Evolutionary conservation across 495 filamentous ascomycete genomes (phyloP), one percentile per base, ranked within the genome.

Genomic region (Hypoxylon trugodes): DNA sequence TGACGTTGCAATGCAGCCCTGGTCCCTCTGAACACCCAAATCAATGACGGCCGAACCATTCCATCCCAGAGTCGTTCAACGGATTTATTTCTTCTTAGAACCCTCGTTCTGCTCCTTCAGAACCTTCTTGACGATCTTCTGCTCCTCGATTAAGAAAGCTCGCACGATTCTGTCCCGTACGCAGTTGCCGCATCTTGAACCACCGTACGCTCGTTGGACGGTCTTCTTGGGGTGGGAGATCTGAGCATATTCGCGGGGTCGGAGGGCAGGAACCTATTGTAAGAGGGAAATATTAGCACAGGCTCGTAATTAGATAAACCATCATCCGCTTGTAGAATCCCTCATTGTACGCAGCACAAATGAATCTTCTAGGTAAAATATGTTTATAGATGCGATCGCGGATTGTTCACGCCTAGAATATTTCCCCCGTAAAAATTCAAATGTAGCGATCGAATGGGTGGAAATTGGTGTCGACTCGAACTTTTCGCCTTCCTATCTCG

Each of bases 111-210:
- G 80, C 76, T 97, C 92, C 87, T 96, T 94, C 79, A 96, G 87
- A 72, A 98, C 95, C 90, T 98, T 98, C 92, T 99, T 98, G 81
- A 99, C 96, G 70, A 99, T 97, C 92, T 98, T 98, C 85, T 99
- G 95, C 87, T 99, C 95, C 86, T 98, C 95, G 69, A 98, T 97
- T 82, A 98, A 82, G 88, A 97, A 98, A 40, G 95, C 96, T 65
- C 96, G 90, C 54, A 96, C 90, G 67, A 99, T 87, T 68, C 95
- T 86, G 85, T 99, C 96, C 82, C 94, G 94, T 71, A 98, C 95
- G 79, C 95, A 99, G 84, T 93, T 96, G 69, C 91, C 91, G 85
- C 95, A 99, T 81, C 95, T 89, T 65, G 92, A 96, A 76, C 95
- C 96, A 78, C 95, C 95, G 76, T 98, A 98, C 68, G 95, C 92